These are phyloP conservation scores for Eucalyptus pauciflora DNA, from an alignment of 345 rosid genomes.

Conservation along the genomic window DNA sequence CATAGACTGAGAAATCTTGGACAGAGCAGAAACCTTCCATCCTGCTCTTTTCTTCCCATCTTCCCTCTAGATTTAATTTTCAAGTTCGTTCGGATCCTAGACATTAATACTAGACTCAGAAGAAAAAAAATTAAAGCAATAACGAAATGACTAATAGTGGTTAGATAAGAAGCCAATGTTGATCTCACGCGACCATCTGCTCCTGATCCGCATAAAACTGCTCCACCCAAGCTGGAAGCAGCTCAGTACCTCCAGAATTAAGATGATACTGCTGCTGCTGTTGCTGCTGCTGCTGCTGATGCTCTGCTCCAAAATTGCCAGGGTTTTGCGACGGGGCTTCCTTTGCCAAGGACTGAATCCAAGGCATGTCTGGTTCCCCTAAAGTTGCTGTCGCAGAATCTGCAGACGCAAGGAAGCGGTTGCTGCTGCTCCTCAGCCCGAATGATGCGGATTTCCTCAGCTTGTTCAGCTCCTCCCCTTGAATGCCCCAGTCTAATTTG, in stretches of 20 bases:
- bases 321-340: slow-evolving; percentile 18
- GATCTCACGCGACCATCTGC: slow-evolving; percentile 58
- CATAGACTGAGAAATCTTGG: background rate
- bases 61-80: background rate
- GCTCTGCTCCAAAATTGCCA: background rate
- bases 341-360: slow-evolving; percentile 70
- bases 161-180: slow-evolving; percentile 1
- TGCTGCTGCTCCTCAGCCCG: slow-evolving; percentile 29
- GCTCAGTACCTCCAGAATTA: slow-evolving; percentile 15
- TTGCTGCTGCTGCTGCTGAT: background rate
- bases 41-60: slow-evolving; percentile 4
- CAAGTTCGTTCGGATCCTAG: background rate
- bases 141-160: background rate
- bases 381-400: slow-evolving; percentile 3
- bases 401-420: background rate
- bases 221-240: slow-evolving; percentile 61
- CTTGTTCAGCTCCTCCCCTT: slow-evolving; percentile 65
- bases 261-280: slow-evolving; percentile 21
- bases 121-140: slow-evolving; percentile 8
- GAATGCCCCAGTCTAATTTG: slow-evolving; percentile 70
- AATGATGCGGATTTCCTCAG: slow-evolving; percentile 64
- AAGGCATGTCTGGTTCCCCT: slow-evolving; percentile 64
- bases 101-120: slow-evolving; percentile 3
- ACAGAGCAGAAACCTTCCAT: slow-evolving; percentile 7
- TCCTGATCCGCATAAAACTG: slow-evolving; percentile 72